A percentile compares a stretch with the other conserved stretches of the same genome.
Conservation (phyloP, 2,329 filamentous ascomycete species). For the Venturia effusa region DNA sequence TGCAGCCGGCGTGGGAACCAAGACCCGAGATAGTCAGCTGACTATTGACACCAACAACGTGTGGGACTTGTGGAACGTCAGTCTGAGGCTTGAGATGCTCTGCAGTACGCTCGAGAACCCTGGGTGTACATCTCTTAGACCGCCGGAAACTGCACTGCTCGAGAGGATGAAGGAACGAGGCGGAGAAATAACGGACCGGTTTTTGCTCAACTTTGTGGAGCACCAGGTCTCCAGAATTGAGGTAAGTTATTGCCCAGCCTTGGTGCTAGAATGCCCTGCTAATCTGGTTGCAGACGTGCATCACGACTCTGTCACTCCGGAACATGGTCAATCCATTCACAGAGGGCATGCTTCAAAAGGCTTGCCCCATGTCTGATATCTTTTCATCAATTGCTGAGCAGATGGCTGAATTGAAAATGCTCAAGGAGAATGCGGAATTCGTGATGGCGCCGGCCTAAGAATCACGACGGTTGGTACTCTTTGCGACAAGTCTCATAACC, state of each 20-base stretch:
- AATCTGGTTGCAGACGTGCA: slow-evolving; percentile 51
- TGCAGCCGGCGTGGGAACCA: slow-evolving; percentile 44
- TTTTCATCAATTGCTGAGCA: slow-evolving; percentile 51
- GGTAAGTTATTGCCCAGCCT: slow-evolving; percentile 44
- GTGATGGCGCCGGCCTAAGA: slow-evolving; percentile 6
- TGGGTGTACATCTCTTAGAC: slow-evolving; percentile 52
- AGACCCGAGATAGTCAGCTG: slow-evolving; percentile 53
- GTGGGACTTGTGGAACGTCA: slow-evolving; percentile 84
- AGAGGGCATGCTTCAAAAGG: slow-evolving; percentile 56
- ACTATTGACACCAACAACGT: slow-evolving; percentile 76
- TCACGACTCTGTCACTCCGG: slow-evolving; percentile 67
- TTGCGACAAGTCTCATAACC: background rate
- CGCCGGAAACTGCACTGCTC: slow-evolving; percentile 73
- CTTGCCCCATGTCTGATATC: slow-evolving; percentile 66
- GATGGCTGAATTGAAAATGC: slow-evolving; percentile 51
- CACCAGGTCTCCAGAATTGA: slow-evolving; percentile 95
- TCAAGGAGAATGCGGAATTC: slow-evolving; percentile 32
- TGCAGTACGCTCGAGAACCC: slow-evolving; percentile 77
- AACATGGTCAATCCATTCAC: slow-evolving; percentile 67
- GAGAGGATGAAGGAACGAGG: slow-evolving; percentile 62
- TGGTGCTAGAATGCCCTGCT: background rate
- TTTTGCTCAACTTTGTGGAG: slow-evolving; percentile 81
- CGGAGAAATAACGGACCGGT: slow-evolving; percentile 78
- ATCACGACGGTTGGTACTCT: background rate
- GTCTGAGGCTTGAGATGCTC: slow-evolving; percentile 81